These are phyloP conservation scores for Podila epicladia DNA, from an alignment of 192 early-diverging fungal genomes.

Conservation along the genomic window DNA sequence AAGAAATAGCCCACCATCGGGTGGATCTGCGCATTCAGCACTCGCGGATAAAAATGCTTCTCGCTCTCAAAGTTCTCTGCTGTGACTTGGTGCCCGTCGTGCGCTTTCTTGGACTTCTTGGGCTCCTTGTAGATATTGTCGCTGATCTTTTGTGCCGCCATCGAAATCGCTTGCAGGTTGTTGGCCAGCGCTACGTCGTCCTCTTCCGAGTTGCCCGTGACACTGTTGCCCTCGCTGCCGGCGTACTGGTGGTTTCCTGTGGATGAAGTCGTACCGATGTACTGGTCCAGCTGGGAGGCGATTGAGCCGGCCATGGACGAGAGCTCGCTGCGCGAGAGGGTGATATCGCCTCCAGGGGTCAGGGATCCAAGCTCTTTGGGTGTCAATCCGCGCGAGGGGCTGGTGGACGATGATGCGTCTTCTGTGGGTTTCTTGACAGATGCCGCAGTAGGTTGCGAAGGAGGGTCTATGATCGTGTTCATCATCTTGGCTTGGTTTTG, in stretches of 20 bases:
- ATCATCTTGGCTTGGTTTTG: no score
- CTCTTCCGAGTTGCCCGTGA: slow-evolving; percentile 9
- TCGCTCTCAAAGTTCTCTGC: slow-evolving; percentile 76
- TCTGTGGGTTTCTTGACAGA: neutral
- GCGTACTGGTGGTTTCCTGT: neutral
- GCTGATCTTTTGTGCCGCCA: slow-evolving; percentile 50
- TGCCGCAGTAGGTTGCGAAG: no score
- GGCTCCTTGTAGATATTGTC: slow-evolving; percentile 45
- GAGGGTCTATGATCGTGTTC: no score
- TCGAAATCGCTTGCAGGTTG: slow-evolving; percentile 40
- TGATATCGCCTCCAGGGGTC: slow-evolving; percentile 23
- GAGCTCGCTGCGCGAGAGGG: slow-evolving; percentile 40
- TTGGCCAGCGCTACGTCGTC: slow-evolving; percentile 38
- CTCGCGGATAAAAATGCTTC: slow-evolving; percentile 88
- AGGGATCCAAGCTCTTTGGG: slow-evolving; percentile 15
- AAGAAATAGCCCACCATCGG: slow-evolving; percentile 88
- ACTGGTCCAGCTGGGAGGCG: slow-evolving; percentile 46
- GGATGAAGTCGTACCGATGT: slow-evolving; percentile 16
- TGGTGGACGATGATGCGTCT: neutral
- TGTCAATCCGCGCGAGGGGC: neutral
- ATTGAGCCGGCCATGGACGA: slow-evolving; percentile 44
- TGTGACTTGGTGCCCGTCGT: slow-evolving; percentile 27
- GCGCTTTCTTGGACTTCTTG: slow-evolving; percentile 27
- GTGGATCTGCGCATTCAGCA: slow-evolving; percentile 89
- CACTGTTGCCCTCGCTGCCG: neutral